Conservation (phyloP, 345 rosid species). For the Mallotus nudiflorus region DNA sequence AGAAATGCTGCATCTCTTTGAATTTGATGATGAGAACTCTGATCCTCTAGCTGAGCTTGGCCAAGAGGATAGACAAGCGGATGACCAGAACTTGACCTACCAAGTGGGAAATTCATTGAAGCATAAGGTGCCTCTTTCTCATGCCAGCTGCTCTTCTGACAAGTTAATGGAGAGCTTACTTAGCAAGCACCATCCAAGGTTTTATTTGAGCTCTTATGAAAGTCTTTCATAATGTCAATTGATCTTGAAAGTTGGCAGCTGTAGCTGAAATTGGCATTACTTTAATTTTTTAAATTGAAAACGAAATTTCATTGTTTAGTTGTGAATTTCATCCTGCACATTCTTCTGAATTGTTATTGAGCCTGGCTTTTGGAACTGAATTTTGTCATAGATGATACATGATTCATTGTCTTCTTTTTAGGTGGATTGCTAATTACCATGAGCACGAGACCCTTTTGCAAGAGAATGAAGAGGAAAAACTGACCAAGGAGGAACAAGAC, state of each 20-base stretch:
- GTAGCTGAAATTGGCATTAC: not conserved
- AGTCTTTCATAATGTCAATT: not conserved
- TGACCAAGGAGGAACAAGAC: constrained; percentile 98
- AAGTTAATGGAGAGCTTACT: constrained; percentile 84
- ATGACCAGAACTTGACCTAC: constrained; percentile 26
- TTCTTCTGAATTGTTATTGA: too few relatives aligned
- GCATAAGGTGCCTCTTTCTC: constrained; percentile 50
- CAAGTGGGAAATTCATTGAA: constrained; percentile 46
- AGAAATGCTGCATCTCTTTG: constrained; percentile 98
- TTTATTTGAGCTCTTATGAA: not conserved
- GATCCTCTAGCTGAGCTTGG: constrained; percentile 48
- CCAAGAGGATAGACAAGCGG: constrained; percentile 39
- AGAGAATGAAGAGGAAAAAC: constrained; percentile 98
- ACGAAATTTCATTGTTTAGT: not conserved
- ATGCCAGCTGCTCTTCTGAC: constrained; percentile 75
- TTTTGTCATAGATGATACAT: not conserved
- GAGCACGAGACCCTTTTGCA: constrained; percentile 97
- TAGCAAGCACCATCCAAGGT: constrained; percentile 80
- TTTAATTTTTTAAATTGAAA: not conserved
- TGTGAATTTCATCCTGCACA: not conserved
- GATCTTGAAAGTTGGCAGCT: not conserved
- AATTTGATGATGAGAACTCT: constrained; percentile 83
- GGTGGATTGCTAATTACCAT: constrained; percentile 93
- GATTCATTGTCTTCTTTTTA: constrained; percentile 25
- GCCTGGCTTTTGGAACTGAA: not conserved